Conservation (phyloP, 2,329 filamentous ascomycete genomes). For the Lecanicillium sp. region DNA sequence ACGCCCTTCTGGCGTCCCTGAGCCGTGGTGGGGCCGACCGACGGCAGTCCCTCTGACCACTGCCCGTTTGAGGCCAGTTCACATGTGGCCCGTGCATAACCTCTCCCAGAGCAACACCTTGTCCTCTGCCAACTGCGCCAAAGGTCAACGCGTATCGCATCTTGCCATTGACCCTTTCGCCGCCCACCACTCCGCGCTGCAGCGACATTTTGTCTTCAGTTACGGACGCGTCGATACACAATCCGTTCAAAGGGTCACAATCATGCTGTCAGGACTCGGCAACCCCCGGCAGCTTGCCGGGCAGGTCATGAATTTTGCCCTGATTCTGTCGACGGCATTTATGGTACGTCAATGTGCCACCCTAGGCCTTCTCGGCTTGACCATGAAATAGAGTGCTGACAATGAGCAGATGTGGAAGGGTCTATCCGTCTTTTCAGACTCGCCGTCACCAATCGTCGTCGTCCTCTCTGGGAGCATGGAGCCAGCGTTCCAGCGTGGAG, state of each 20-base stretch:
- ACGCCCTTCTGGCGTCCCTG: too few species aligned
- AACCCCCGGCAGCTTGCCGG: conserved; percentile 74
- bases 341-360: conserved; percentile 48
- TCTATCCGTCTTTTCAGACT: conserved; percentile 69
- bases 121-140: conserved; percentile 2
- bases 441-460: conserved; percentile 70
- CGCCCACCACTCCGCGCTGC: background rate
- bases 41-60: too few species aligned
- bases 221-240: background rate
- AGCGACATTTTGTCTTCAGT: background rate
- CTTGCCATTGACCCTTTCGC: conserved; percentile 1
- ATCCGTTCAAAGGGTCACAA: conserved; percentile 9
- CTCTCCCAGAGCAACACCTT: conserved; percentile 8
- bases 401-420: conserved; percentile 68
- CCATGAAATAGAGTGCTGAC: too few species aligned
- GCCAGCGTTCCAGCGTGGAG: conserved; percentile 71
- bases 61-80: conserved; percentile 1
- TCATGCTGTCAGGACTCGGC: conserved; percentile 60
- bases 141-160: conserved; percentile 1
- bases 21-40: too few species aligned
- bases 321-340: conserved; percentile 84
- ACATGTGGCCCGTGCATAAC: conserved; percentile 8
- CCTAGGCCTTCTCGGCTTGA: too few species aligned
- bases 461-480: conserved; percentile 83
- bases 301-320: conserved; percentile 82